Evolutionary conservation across 805 yeast genomes (phyloP).

Genomic region (Wickerhamomyces queroliae): DNA sequence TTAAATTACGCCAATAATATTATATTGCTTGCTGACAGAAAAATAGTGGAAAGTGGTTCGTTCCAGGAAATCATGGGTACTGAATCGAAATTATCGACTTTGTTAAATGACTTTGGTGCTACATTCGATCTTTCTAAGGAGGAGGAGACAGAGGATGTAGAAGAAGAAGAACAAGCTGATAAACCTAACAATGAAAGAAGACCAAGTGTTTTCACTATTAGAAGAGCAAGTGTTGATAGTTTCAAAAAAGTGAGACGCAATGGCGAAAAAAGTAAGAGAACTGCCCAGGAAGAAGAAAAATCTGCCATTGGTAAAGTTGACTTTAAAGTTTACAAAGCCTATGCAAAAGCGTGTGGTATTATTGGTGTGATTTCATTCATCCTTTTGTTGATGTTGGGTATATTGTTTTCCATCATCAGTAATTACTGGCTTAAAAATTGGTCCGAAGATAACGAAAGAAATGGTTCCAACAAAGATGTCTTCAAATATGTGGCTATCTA

Average conservation of each 20-base stretch:
- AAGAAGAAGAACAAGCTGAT: constrained; percentile 3
- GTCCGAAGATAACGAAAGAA: constrained; percentile 47
- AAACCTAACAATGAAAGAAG: constrained; percentile 19
- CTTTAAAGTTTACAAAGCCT: constrained; percentile 43
- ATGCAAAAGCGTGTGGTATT: constrained; percentile 54
- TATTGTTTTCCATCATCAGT: constrained; percentile 34
- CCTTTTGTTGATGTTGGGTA: constrained; percentile 27
- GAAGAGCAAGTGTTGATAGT: constrained; percentile 64
- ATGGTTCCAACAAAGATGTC: constrained; percentile 37
- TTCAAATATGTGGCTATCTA: constrained; percentile 46
- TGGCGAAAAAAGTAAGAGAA: constrained; percentile 24
- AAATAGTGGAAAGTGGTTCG: constrained; percentile 53
- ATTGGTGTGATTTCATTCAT: constrained; percentile 39
- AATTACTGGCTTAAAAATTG: constrained; percentile 65
- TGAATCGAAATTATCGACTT: constrained; percentile 27
- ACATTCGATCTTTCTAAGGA: constrained; percentile 13
- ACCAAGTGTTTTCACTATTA: constrained; percentile 17
- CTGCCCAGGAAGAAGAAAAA: constrained; percentile 44
- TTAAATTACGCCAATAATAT: constrained; percentile 55
- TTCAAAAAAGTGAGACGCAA: constrained; percentile 36
- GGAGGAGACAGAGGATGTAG: constrained; percentile 6
- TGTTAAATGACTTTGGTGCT: constrained; percentile 23
- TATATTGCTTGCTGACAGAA: constrained; percentile 47
- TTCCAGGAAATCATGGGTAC: constrained; percentile 40
- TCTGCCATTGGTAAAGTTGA: constrained; percentile 58